Base-by-base conservation (phyloP, 495 filamentous ascomycete genomes). In the Daldinia concentrica region DNA sequence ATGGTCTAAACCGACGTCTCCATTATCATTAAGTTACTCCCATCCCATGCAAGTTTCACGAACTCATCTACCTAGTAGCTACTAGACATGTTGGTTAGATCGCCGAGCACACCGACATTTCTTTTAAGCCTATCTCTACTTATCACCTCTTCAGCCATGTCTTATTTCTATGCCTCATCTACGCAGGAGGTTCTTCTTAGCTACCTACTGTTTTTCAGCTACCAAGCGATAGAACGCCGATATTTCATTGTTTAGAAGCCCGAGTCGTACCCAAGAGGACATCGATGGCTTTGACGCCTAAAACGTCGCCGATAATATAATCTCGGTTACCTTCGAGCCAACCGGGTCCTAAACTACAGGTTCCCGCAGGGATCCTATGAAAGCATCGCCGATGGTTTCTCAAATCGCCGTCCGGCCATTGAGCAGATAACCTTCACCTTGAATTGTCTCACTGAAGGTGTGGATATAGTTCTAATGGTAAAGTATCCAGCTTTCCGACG, bases 51-150 rank as follows among this genome's bases (percentile, higher is more conserved):
- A 32, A 30, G 12, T 30, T 43, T 32, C 43, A 27, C 4, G 11
- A 43, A 1, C 17, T 55, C 32, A 24, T 15, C 5, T 36, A 24
- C 19, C 5, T 36, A 11, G 26, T 22, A 12, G 19, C 26, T 26
- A 34, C 1, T 17, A 5, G 22, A 9, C 15, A 4, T 29, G 8
- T 29, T 50, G 14, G 14, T 36, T 30, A 50, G 58, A 14, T 68
- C 39, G 24, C 66, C 58, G 66, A 68, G 14, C 58, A 65, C 67
- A 70, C 58, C 61, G 43, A 58, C 27, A 45, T 55, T 62, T 43
- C 17, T 11, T 22, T 48, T 24, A 22, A 41, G 39, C n/a, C 43
- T 48, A 24, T 48, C 3, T 24, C n/a, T n/a, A n/a, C n/a, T 1
- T 32, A 55, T 22, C 36, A 29, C 36, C 32, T 55, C 24, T 8